These are phyloP conservation scores for Solanum corneliomulleri DNA, from an alignment of 257 asterid genomes.

Conservation along the genomic window DNA sequence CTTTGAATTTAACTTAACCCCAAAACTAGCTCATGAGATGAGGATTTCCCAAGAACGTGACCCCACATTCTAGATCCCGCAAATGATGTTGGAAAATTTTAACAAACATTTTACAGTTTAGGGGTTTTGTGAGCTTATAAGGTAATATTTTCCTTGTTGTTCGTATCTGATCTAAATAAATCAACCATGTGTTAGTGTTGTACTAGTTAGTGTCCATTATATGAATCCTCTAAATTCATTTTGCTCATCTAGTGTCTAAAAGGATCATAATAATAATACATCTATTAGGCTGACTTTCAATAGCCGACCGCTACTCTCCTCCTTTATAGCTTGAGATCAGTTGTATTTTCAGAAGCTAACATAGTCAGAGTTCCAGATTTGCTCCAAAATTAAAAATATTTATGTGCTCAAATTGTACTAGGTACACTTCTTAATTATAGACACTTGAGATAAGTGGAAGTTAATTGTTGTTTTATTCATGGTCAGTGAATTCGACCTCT, in stretches of 20 bases:
- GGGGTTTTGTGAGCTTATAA: neutral
- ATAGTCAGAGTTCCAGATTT: neutral
- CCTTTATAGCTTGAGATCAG: neutral
- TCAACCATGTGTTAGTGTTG: neutral
- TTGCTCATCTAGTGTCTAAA: neutral
- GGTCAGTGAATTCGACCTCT: neutral
- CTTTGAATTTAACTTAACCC: neutral
- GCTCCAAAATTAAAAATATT: neutral
- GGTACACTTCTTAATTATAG: neutral
- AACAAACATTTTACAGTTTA: neutral
- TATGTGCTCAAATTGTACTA: neutral
- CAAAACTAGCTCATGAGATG: neutral
- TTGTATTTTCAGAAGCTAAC: neutral
- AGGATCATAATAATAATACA: neutral
- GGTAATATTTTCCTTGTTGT: neutral
- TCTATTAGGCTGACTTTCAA: neutral
- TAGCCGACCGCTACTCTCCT: neutral
- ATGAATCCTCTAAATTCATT: neutral
- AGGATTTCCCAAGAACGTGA: neutral
- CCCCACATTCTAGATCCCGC: neutral
- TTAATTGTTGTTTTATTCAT: too few species aligned
- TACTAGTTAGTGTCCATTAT: neutral
- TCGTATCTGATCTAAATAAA: neutral
- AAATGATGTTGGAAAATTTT: neutral
- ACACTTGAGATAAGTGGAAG: neutral